Evolutionary conservation across 2,329 filamentous ascomycete genomes (phyloP), one percentile per base, ranked within the genome.

Genomic region (Fusarium sacchari): DNA sequence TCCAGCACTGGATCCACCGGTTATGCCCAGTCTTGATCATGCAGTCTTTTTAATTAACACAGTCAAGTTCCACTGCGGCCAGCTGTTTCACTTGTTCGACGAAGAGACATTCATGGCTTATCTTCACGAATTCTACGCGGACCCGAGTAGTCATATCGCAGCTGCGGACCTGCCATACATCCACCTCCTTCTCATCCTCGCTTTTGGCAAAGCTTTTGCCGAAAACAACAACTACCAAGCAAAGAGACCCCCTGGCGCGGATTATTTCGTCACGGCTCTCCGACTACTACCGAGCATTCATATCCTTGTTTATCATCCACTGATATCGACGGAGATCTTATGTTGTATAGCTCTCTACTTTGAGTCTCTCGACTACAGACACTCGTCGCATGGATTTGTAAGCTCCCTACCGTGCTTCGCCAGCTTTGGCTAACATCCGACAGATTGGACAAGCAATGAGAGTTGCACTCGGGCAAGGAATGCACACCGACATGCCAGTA

Each of bases 41-140:
- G 80, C 89, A 9, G 85, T 88, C 5, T 77, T 86, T 61, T 77
- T 89, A 7, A 86, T 89, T 79, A 88, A 88, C 67, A 84, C 86
- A 0, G 87, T 89, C 64, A 88, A 89, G 61, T 89, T 89, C 47
- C 86, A 88, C 66, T 88, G 86, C 61, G 84, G 85, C 7, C 87
- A 88, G 36, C 76, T 89, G 6, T 87, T 88, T 30, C 87, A 88
- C 55, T 78, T 89, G 5, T 88, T 89, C 47, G 87, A 90, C 30
- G 87, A 89, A 55, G 81, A 83, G 17, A 81, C 80, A 1, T 89
- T 89, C 63, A 87, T 87, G 83, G 67, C 50, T 2, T 75, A 75
- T 30, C 64, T 81, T 1, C 75, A 79, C 28, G 69, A 77, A 11
- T 81, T 80, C 42, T 82, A 81, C 20, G 46, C 76, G 6, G 71